phyloP scores from a whole-genome alignment of 768 basidiomycete genomes.

The Phanerochaete carnosa region DNA sequence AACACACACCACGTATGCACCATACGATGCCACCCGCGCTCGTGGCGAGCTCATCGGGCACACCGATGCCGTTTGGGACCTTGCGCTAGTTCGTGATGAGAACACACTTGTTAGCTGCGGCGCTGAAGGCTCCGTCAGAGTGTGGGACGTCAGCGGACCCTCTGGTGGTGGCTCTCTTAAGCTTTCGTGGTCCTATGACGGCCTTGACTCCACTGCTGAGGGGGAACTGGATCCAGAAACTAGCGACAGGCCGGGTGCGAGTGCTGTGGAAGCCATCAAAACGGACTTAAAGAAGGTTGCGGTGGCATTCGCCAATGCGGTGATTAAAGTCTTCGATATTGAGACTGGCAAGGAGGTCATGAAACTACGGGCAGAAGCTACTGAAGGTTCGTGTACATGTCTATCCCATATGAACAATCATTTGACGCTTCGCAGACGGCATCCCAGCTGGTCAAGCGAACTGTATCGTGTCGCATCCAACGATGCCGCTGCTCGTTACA shows the following conservation, averaged over 20 bases:
- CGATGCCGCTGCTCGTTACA: slow-evolving; percentile 81
- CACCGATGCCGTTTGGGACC: slow-evolving; percentile 95
- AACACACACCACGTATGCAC: slow-evolving; percentile 85
- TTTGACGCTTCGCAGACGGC: slow-evolving; percentile 40
- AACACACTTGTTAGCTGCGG: slow-evolving; percentile 85
- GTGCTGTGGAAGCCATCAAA: slow-evolving; percentile 80
- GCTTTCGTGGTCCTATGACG: slow-evolving; percentile 79
- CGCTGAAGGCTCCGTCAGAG: slow-evolving; percentile 88
- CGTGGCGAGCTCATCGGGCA: slow-evolving; percentile 86
- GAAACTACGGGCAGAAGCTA: slow-evolving; percentile 56
- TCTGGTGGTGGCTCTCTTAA: slow-evolving; percentile 62
- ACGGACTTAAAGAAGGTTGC: slow-evolving; percentile 83
- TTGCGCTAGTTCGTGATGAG: slow-evolving; percentile 81
- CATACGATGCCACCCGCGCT: slow-evolving; percentile 77
- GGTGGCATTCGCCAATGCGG: slow-evolving; percentile 85
- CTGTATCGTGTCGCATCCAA: slow-evolving; percentile 85
- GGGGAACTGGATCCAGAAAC: slow-evolving; percentile 47
- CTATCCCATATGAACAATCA: neutral
- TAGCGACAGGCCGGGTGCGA: slow-evolving; percentile 59
- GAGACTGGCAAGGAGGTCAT: slow-evolving; percentile 78
- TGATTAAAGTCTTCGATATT: slow-evolving; percentile 90
- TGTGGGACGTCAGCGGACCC: slow-evolving; percentile 84
- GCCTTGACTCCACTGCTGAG: slow-evolving; percentile 46
- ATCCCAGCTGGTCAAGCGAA: slow-evolving; percentile 82
- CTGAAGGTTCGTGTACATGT: slow-evolving; percentile 43